Evolutionary conservation across 805 yeast species (phyloP).

Genomic region (Priceomyces haplophilus): DNA sequence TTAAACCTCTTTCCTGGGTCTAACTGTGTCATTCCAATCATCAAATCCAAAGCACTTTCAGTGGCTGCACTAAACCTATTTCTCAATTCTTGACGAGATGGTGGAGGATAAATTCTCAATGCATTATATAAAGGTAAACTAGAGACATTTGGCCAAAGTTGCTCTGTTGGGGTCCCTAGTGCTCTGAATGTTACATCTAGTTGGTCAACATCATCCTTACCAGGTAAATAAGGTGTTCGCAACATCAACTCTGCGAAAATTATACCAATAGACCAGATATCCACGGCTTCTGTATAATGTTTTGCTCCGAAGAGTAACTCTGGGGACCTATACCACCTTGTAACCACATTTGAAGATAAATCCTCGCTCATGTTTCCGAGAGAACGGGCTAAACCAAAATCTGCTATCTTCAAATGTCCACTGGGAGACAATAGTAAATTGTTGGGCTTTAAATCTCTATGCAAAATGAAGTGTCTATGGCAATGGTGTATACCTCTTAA

Average conservation of each 20-base stretch:
- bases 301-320: slow-evolving; percentile 44
- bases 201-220: slow-evolving; percentile 86
- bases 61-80: slow-evolving; percentile 88
- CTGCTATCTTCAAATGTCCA: slow-evolving; percentile 91
- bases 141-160: slow-evolving; percentile 86
- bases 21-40: slow-evolving; percentile 68
- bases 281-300: slow-evolving; percentile 44
- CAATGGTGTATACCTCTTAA: slow-evolving; percentile 93
- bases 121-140: slow-evolving; percentile 74
- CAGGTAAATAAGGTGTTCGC: slow-evolving; percentile 92
- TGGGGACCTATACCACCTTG: slow-evolving; percentile 96
- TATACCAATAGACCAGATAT: slow-evolving; percentile 45
- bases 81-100: slow-evolving; percentile 74
- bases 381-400: slow-evolving; percentile 93
- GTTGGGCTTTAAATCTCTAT: slow-evolving; percentile 91
- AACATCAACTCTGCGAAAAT: slow-evolving; percentile 96
- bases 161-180: slow-evolving; percentile 92
- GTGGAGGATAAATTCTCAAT: slow-evolving; percentile 75
- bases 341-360: slow-evolving; percentile 90
- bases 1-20: slow-evolving; percentile 75
- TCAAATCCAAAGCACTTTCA: slow-evolving; percentile 72
- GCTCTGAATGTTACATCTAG: slow-evolving; percentile 92
- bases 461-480: slow-evolving; percentile 85
- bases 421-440: slow-evolving; percentile 81
- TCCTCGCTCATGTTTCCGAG: slow-evolving; percentile 70